phyloP scores from a whole-genome alignment of 495 filamentous ascomycete genomes.

The Xylaria telfairii region DNA sequence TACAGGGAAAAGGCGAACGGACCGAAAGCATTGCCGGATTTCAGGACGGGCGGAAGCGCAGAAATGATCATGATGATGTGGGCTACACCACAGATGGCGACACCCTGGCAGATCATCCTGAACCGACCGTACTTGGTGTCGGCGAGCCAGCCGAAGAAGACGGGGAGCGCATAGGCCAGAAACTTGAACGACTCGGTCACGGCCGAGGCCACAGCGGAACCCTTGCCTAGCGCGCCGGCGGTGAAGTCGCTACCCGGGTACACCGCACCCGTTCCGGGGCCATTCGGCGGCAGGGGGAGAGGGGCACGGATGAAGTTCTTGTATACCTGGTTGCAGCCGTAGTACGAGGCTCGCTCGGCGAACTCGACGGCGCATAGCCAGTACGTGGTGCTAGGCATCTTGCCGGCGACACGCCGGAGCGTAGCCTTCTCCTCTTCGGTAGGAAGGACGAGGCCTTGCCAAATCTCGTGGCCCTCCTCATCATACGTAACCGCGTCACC shows the following conservation, averaged over 20 bases:
- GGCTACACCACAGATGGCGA: constrained; percentile 63
- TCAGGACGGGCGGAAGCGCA: constrained; percentile 61
- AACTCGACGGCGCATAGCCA: constrained; percentile 63
- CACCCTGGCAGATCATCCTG: constrained; percentile 65
- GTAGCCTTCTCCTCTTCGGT: constrained; percentile 59
- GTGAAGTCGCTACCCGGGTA: constrained; percentile 57
- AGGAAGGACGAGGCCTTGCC: constrained; percentile 52
- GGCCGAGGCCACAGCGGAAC: constrained; percentile 61
- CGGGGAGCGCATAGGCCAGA: constrained; percentile 62
- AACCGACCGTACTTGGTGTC: constrained; percentile 64
- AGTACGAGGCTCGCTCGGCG: constrained; percentile 65
- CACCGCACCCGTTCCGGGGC: constrained; percentile 63
- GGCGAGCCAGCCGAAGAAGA: constrained; percentile 65
- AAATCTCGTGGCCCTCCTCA: constrained; percentile 38
- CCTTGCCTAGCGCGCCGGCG: constrained; percentile 64
- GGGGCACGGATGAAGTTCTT: constrained; percentile 64
- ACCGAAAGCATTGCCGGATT: constrained; percentile 59
- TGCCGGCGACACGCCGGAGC: constrained; percentile 59
- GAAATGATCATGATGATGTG: constrained; percentile 68
- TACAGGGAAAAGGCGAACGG: constrained; percentile 63
- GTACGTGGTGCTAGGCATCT: constrained; percentile 53
- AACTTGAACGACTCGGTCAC: constrained; percentile 64
- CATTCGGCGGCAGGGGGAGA: constrained; percentile 57
- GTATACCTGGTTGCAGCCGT: constrained; percentile 61
- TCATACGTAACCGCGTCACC: constrained; percentile 17